Base-by-base conservation (phyloP, 805 yeast species). In the Saccharomycopsis synnaedendra region DNA sequence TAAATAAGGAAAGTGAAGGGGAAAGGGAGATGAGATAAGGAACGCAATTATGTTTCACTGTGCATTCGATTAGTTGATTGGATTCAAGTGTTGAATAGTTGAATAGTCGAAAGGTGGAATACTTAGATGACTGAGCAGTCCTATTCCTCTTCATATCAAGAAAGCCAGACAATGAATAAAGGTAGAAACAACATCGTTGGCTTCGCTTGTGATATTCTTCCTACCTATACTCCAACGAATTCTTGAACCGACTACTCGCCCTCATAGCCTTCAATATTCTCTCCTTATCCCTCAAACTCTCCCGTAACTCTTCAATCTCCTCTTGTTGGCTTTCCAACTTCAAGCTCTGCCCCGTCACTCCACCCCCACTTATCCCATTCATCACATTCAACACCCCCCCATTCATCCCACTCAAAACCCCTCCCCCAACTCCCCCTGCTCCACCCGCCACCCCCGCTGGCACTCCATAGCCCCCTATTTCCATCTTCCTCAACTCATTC, bases 241-340 rank as follows among this genome's bases (percentile, higher is more conserved):
- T 76, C 34, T 89, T 71, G 34, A 82, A 70, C 56, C 79, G 72
- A 35, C 77, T 71, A 3, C 85, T 76, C 42, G 82, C 76, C 35
- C 81, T 76, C 48, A 87, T 65, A 1, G 90, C 87, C 51, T 74
- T 76, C 49, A 88, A 84, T 54, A 88, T 80, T 42, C 80, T 78
- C 55, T 87, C 95, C 61, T 87, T 88, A 53, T 83, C 85, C 42
- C 74, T 71, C 37, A 85, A 57, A 41, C 74, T 69, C 44, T 76
- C 81, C 56, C 74, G 72, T 54, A 89, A 66, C 44, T 80, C 86
- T 42, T 64, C 56, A 9, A 88, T 75, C 57, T 84, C 90, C 43
- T 79, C 85, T 49, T 75, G 80, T 55, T 80, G 81, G 41, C 80
- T 84, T 52, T 69, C 69, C 48, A 79, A 56, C 45, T 44, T 50